Conservation (phyloP, 441 rosid species). For the Bocquillonia castaneifolia region DNA sequence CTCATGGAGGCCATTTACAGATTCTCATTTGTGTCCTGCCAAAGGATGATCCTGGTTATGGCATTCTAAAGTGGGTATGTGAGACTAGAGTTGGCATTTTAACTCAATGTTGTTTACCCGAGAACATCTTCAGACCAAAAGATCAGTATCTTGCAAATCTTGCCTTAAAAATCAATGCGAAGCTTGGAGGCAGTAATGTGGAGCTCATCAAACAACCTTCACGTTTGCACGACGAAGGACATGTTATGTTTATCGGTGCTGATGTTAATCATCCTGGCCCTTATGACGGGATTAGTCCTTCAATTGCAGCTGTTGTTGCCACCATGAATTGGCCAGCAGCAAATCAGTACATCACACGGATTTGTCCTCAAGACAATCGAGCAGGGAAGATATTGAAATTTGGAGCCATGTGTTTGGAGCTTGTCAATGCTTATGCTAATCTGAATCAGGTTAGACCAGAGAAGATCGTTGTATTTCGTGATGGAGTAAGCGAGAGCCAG, state of each 20-base stretch:
- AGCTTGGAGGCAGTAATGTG: conserved; percentile 77
- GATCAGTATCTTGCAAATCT: conserved; percentile 66
- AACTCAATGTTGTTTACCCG: conserved; percentile 70
- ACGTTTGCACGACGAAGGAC: conserved; percentile 33
- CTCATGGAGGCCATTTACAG: conserved; percentile 25
- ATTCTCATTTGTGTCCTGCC: conserved; percentile 68
- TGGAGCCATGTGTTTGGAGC: conserved; percentile 54
- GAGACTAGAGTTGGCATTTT: conserved; percentile 68
- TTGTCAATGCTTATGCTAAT: conserved; percentile 36
- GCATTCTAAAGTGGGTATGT: conserved; percentile 63
- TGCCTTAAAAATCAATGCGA: conserved; percentile 76
- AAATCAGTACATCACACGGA: conserved; percentile 53
- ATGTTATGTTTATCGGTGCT: conserved; percentile 73
- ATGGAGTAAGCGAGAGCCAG: conserved; percentile 76
- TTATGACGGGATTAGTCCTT: conserved; percentile 47
- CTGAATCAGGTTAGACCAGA: conserved; percentile 38
- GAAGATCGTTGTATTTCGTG: conserved; percentile 59
- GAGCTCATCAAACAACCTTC: conserved; percentile 50
- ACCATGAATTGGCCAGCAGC: conserved; percentile 72
- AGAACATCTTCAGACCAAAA: conserved; percentile 25
- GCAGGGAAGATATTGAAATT: conserved; percentile 51
- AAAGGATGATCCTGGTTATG: conserved; percentile 47
- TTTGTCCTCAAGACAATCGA: conserved; percentile 47
- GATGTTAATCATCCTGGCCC: conserved; percentile 71
- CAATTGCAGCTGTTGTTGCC: conserved; percentile 72